These are phyloP conservation scores for Dillenia turbinata DNA, from an alignment of 164 flowering plant species.

Conservation along the genomic window DNA sequence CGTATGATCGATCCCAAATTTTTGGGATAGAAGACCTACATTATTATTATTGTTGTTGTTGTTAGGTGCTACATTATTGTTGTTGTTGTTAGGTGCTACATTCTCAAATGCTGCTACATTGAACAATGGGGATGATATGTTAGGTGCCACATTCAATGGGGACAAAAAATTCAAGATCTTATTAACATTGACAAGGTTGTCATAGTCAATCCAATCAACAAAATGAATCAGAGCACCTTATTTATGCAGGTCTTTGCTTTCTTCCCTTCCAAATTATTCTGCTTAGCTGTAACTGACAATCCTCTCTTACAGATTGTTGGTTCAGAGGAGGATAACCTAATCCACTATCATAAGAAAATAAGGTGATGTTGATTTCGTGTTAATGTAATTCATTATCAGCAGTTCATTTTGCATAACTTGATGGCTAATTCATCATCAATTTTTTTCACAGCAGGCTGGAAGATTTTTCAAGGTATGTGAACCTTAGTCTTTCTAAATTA, in stretches of 20 bases:
- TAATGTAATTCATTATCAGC: no score
- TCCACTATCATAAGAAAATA: constrained; percentile 85
- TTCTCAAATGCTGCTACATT: no score
- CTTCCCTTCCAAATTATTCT: not conserved
- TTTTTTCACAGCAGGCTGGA: constrained; percentile 53
- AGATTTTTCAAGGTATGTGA: constrained; percentile 75
- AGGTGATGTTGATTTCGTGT: constrained; percentile 39
- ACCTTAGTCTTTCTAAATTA: not conserved
- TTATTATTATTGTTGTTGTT: no score
- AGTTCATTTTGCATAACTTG: no score
- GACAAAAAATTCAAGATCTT: constrained; percentile 62
- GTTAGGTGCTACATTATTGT: no score
- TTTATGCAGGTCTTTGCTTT: not conserved
- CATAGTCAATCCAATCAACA: constrained; percentile 39
- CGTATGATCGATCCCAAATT: no score
- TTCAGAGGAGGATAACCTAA: constrained; percentile 71
- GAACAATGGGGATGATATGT: constrained; percentile 55
- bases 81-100: no score
- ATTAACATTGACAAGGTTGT: constrained; percentile 64
- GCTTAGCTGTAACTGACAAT: constrained; percentile 1
- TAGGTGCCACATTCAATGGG: constrained; percentile 44
- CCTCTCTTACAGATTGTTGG: constrained; percentile 66
- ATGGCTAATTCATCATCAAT: no score
- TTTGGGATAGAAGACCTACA: no score
- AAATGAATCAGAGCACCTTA: constrained; percentile 18